Conservation (phyloP, 2,329 filamentous ascomycete genomes). For the Neofusicoccum parvum region DNA sequence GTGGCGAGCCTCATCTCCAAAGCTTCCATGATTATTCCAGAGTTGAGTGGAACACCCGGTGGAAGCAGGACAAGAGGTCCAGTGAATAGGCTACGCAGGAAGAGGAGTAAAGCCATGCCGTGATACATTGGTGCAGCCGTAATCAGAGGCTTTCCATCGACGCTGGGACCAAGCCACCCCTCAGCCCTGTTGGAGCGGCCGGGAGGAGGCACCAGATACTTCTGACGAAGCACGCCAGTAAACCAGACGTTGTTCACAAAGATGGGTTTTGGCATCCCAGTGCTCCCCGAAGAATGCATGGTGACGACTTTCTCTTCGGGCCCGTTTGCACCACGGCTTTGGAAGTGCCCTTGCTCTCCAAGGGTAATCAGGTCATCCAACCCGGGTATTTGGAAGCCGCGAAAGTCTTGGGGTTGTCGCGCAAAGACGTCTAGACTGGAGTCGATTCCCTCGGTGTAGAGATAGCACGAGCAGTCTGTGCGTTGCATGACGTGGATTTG, state of each 20-base stretch:
- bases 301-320: slow-evolving; percentile 29
- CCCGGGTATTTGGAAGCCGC: neutral
- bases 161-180: slow-evolving; percentile 4
- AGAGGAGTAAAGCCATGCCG: slow-evolving; percentile 23
- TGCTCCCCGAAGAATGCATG: slow-evolving; percentile 40
- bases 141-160: slow-evolving; percentile 4
- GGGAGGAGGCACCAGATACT: slow-evolving; percentile 23
- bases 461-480: slow-evolving; percentile 10
- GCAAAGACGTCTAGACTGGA: neutral
- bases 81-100: slow-evolving; percentile 23
- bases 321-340: neutral
- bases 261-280: slow-evolving; percentile 38
- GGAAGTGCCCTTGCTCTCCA: neutral
- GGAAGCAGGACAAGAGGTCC: slow-evolving; percentile 21
- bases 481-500: slow-evolving; percentile 11
- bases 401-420: neutral
- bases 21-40: neutral
- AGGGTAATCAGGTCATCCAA: neutral
- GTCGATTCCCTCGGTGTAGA: slow-evolving; percentile 19
- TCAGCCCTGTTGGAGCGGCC: slow-evolving; percentile 19
- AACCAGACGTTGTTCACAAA: slow-evolving; percentile 24
- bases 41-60: slow-evolving; percentile 13
- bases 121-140: slow-evolving; percentile 24
- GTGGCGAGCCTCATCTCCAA: neutral
- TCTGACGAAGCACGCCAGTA: slow-evolving; percentile 22